A percentile compares a stretch with the other conserved stretches of the same genome.
Conservation (phyloP, 2,329 filamentous ascomycete species). For the Diplodia scrobiculata region DNA sequence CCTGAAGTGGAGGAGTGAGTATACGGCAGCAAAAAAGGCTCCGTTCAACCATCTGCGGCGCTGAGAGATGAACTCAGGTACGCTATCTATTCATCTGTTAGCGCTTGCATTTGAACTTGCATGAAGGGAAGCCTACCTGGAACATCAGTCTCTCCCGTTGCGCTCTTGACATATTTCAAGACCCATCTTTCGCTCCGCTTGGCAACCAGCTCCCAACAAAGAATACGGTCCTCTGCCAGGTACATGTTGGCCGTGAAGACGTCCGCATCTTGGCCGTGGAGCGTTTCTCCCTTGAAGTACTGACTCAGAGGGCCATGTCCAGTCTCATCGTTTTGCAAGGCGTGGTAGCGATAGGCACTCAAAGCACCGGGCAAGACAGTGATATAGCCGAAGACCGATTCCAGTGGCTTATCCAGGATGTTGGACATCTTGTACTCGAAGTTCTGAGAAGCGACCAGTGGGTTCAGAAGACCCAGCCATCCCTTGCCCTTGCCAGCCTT, state of each 20-base stretch:
- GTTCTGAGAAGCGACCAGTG: constrained; percentile 93
- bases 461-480: constrained; percentile 83
- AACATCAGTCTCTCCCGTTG: constrained; percentile 96
- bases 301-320: constrained; percentile 94
- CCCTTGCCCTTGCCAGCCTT: constrained; percentile 91
- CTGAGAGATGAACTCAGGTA: constrained; percentile 97
- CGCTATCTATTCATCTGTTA: constrained; percentile 63
- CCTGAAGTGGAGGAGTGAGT: constrained; percentile 90
- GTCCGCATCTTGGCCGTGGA: constrained; percentile 93
- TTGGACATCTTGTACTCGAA: constrained; percentile 99
- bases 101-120: not conserved
- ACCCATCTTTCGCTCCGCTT: constrained; percentile 96
- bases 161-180: constrained; percentile 94
- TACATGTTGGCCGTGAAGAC: constrained; percentile 99
- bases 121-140: constrained; percentile 64
- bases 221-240: constrained; percentile 82
- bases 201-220: constrained; percentile 93
- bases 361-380: constrained; percentile 93
- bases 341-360: constrained; percentile 93
- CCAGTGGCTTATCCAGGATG: constrained; percentile 94
- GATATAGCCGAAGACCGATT: constrained; percentile 97
- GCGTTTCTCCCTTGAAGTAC: constrained; percentile 98
- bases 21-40: constrained; percentile 97
- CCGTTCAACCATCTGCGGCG: constrained; percentile 96
- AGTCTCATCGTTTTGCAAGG: constrained; percentile 92